Conservation (phyloP, 2,329 filamentous ascomycete species). For the Eutypella sp. region DNA sequence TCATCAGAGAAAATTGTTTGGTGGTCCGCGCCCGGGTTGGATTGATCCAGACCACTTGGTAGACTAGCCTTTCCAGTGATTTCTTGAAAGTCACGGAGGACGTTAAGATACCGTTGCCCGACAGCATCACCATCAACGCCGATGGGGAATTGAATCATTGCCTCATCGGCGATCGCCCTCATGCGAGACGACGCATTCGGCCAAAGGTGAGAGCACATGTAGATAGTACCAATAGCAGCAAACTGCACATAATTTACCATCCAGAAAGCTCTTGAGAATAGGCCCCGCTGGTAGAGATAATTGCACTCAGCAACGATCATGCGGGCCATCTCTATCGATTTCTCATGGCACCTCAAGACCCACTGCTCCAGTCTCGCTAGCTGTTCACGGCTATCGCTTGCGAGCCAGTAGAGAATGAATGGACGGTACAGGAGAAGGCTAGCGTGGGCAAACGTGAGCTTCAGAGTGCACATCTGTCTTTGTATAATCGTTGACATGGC, state of each 20-base stretch:
- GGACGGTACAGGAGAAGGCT: neutral
- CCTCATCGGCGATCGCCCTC: neutral
- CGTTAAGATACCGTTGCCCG: neutral
- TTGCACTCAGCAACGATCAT: neutral
- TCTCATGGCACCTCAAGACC: neutral
- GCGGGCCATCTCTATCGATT: neutral
- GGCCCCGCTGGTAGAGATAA: neutral
- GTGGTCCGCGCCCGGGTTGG: too few species aligned
- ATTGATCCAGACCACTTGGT: neutral
- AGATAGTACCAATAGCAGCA: neutral
- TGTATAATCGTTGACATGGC: neutral
- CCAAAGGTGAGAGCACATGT: neutral
- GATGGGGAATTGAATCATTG: neutral
- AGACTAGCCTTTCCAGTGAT: neutral
- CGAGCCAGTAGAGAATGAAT: neutral
- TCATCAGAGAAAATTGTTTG: neutral
- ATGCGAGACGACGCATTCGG: neutral
- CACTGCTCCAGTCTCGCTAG: neutral
- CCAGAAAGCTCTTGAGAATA: neutral
- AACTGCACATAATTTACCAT: neutral
- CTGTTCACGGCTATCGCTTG: neutral
- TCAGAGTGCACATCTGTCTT: neutral
- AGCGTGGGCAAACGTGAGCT: neutral
- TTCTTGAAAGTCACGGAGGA: neutral
- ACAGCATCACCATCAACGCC: neutral